These are phyloP conservation scores for Flaveria trinervia DNA, from an alignment of 129 eudicot species.

Conservation along the genomic window DNA sequence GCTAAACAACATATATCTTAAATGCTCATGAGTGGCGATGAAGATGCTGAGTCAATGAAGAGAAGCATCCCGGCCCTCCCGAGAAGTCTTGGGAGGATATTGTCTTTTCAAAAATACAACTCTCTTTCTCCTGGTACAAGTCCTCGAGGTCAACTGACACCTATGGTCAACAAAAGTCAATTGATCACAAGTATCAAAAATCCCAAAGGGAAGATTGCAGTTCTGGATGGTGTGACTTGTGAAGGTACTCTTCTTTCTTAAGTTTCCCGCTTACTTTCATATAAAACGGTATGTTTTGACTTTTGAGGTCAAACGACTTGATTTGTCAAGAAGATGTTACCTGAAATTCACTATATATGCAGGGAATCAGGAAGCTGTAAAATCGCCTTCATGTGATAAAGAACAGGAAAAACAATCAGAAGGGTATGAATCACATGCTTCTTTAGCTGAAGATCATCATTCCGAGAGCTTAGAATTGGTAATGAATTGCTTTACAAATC, in stretches of 20 bases:
- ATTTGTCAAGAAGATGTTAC: not conserved
- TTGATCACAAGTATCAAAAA: slow-evolving; percentile 14
- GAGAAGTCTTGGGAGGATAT: slow-evolving; percentile 71
- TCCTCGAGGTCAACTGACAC: slow-evolving; percentile 43
- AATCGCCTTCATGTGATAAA: slow-evolving; percentile 14
- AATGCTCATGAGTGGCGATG: slow-evolving; percentile 69
- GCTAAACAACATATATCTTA: slow-evolving; percentile 91
- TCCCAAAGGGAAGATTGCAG: slow-evolving; percentile 28
- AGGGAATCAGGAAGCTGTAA: slow-evolving; percentile 36
- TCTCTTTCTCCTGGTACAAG: slow-evolving; percentile 53
- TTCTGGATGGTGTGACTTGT: slow-evolving; percentile 21
- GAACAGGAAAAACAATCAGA: slow-evolving; percentile 34
- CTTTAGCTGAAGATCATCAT: slow-evolving; percentile 28
- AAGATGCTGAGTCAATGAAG: slow-evolving; percentile 44
- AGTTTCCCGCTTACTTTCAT: not conserved
- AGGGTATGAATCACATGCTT: slow-evolving; percentile 32
- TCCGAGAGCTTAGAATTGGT: slow-evolving; percentile 37
- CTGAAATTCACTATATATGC: slow-evolving; percentile 21
- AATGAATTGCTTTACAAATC: slow-evolving; percentile 14
- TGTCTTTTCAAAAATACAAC: slow-evolving; percentile 66
- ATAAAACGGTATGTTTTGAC: not conserved
- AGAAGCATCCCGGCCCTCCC: slow-evolving; percentile 41
- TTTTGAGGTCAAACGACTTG: not conserved
- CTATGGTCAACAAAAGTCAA: slow-evolving; percentile 38
- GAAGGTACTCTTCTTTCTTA: slow-evolving; percentile 46